These are phyloP conservation scores for Spinacia oleracea DNA, from an alignment of 179 eudicot genomes.

Conservation along the genomic window DNA sequence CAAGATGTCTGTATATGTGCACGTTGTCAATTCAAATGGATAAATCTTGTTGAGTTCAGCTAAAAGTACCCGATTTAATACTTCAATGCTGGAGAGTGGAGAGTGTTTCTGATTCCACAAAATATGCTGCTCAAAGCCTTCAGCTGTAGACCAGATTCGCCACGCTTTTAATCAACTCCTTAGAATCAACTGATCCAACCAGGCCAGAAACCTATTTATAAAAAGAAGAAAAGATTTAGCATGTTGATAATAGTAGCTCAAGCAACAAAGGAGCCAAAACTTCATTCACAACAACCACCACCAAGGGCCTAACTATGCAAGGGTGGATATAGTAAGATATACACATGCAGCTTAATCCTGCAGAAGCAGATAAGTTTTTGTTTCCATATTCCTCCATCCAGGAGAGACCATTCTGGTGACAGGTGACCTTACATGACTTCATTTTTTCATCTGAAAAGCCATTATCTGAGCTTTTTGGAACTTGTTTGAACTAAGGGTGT, in stretches of 20 bases:
- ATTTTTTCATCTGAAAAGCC: too few relatives aligned
- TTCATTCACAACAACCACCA: neutral
- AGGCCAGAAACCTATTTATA: conserved; percentile 13
- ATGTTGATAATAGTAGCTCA: neutral
- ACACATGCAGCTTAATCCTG: neutral
- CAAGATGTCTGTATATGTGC: conserved; percentile 16
- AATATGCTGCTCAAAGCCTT: neutral
- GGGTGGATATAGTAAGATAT: neutral
- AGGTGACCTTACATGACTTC: neutral
- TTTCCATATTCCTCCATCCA: neutral
- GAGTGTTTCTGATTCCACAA: conserved; percentile 4
- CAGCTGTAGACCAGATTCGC: neutral
- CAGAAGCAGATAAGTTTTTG: neutral
- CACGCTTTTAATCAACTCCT: neutral
- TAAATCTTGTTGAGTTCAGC: neutral
- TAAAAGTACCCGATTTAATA: conserved; percentile 12
- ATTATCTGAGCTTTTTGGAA: too few relatives aligned
- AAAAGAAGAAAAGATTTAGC: neutral
- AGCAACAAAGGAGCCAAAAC: conserved; percentile 1
- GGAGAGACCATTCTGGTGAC: neutral
- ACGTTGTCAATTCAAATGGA: conserved; percentile 19
- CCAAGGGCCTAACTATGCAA: neutral
- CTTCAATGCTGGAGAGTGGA: conserved; percentile 3
- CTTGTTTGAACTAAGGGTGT: too few relatives aligned
- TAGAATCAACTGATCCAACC: conserved; percentile 6